Percentiles rank a stretch among this genome's conserved stretches.
phyloP scores from a whole-genome alignment of 1,284 basidiomycete species.

The Gomphus bonarii region DNA sequence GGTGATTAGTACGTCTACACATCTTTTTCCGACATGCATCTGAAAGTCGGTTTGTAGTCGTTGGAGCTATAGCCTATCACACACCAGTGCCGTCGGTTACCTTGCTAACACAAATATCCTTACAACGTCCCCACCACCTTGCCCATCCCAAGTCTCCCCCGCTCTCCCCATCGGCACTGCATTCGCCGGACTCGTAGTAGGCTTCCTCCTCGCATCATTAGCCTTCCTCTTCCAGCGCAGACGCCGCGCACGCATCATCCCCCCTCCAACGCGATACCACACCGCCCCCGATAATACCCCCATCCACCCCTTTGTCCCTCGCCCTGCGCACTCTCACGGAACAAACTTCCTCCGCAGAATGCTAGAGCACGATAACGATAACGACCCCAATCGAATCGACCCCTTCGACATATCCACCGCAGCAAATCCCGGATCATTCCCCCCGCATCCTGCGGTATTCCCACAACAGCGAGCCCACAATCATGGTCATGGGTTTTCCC shows the following conservation, averaged over 20 bases:
- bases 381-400: constrained; percentile 4
- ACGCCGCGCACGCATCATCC: constrained; percentile 5
- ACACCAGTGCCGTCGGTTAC: background rate
- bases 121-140: background rate
- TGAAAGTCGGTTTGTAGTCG: background rate
- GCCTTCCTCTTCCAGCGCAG: constrained; percentile 4
- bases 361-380: constrained; percentile 5
- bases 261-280: constrained; percentile 9
- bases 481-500: constrained; percentile 1
- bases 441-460: constrained; percentile 9
- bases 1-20: constrained; percentile 7
- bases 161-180: constrained; percentile 9
- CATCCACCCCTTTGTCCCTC: constrained; percentile 3
- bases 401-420: constrained; percentile 10
- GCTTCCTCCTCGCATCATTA: constrained; percentile 1
- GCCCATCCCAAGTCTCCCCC: background rate
- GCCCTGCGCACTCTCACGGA: constrained; percentile 6
- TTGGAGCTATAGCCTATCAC: constrained; percentile 9
- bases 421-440: background rate
- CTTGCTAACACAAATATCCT: constrained; percentile 1
- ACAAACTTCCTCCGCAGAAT: constrained; percentile 9
- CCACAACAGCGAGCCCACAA: constrained; percentile 7
- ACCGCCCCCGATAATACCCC: constrained; percentile 11
- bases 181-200: constrained; percentile 4
- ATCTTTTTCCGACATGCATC: background rate